Percentiles rank a stretch among this genome's conserved stretches.
Conservation (phyloP, 208 protist species). For the Acanthamoeba triangularis region DNA sequence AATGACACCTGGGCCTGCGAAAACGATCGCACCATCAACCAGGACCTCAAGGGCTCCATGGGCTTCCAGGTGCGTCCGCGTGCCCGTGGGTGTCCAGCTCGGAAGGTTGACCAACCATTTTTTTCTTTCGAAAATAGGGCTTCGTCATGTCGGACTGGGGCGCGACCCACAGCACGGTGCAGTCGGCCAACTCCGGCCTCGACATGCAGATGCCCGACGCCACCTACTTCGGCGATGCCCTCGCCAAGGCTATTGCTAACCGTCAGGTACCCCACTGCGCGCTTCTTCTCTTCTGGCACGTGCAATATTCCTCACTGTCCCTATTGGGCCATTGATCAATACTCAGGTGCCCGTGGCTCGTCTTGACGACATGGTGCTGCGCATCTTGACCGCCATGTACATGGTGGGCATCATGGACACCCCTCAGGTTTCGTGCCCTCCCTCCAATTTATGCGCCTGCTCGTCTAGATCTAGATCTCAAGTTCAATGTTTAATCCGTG, state of each 20-base stretch:
- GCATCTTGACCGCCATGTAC: constrained; percentile 83
- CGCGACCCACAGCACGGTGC: constrained; percentile 87
- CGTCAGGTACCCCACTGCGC: constrained; percentile 39
- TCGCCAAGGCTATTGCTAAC: constrained; percentile 39
- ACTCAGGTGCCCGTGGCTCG: not conserved
- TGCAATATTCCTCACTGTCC: not conserved
- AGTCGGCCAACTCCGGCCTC: constrained; percentile 83
- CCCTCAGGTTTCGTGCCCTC: not conserved
- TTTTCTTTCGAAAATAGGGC: no score
- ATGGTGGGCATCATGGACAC: constrained; percentile 85
- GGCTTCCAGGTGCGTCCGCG: constrained; percentile 88
- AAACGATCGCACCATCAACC: constrained; percentile 81
- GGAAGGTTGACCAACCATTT: no score
- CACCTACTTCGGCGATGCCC: constrained; percentile 75
- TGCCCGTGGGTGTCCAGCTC: no score
- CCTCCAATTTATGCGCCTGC: no score
- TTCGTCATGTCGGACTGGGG: constrained; percentile 87
- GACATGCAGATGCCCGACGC: constrained; percentile 90
- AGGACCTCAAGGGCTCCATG: constrained; percentile 86
- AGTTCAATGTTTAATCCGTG: no score
- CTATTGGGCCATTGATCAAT: not conserved
- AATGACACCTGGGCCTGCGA: constrained; percentile 83
- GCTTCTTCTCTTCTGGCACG: not conserved
- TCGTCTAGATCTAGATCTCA: no score
- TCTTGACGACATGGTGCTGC: constrained; percentile 84